Evolutionary conservation across 306 rosid genomes (phyloP), one percentile per base, ranked within the genome.

Genomic region (Calophaca sinica): DNA sequence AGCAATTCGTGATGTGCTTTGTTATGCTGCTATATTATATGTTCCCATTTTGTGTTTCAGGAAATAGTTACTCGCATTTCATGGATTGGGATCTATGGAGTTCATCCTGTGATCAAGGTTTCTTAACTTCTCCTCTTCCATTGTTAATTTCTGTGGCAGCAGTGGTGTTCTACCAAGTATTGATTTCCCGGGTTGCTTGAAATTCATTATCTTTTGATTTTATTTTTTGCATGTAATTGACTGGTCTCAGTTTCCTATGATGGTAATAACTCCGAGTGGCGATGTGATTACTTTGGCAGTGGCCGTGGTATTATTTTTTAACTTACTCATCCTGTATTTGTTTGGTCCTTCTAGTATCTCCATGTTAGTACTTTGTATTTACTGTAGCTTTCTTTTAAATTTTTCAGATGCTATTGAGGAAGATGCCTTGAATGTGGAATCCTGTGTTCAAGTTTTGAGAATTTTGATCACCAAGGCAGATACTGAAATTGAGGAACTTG

Each of bases 71-170:
- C 28, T 28, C n/a, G 20, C 39, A 13, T 35, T 67, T 80, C 89
- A 90, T 87, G 97, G 96, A 58, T 76, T 82, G 80, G 84, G 89
- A 88, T 87, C 86, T 87, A 2, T 90, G 97, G 97, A 75, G 84
- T 79, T 73, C 87, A 13, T 35, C 92, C 54, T 73, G 29, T 67
- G 68, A 70, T 69, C 84, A 73, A 88, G 97, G 97, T 88, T 85
- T 83, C 73, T 60, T 31, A 12, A 3, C 69, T 69, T 62, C 46
- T 61, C 4, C 7, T 36, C 6, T 20, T 26, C 10, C 7, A 4
- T 32, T 7, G 12, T 65, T 20, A 26, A 15, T 42, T 79, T 71
- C 64, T 53, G 36, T 60, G 20, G 77, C 20, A 12, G 49, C 41
- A 15, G 29, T 14, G 32, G 50, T 60, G 39, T 61, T 71, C 39